Evolutionary conservation across 768 basidiomycete genomes (phyloP).

Genomic region (Candolleomyces eurysporus): DNA sequence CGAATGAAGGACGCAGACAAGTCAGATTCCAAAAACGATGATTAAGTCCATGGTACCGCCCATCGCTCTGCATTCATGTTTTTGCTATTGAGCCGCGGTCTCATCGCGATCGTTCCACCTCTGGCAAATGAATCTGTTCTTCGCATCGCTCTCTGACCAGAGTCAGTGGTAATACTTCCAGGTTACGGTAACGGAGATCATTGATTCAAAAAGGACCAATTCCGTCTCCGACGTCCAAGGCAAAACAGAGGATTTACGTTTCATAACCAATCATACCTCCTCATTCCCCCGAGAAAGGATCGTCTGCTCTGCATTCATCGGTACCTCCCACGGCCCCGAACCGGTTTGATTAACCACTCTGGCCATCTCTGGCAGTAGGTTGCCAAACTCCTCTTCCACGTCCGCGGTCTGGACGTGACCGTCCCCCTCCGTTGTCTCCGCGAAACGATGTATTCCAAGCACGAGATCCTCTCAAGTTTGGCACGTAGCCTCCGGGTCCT

Average conservation of each 20-base stretch:
- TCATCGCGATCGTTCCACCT: neutral
- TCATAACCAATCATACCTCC: neutral
- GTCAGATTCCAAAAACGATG: neutral
- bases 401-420: too few relatives aligned
- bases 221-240: neutral
- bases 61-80: neutral
- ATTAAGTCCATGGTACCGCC: neutral
- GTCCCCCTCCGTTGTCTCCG: neutral
- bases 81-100: neutral
- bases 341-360: slow-evolving; percentile 1
- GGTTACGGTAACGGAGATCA: neutral
- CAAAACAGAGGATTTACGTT: slow-evolving; percentile 2
- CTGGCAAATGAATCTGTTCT: neutral
- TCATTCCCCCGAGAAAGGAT: neutral
- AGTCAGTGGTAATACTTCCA: neutral
- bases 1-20: slow-evolving; percentile 44
- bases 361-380: neutral
- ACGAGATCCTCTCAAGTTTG: neutral
- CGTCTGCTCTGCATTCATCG: neutral
- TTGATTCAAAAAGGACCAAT: neutral
- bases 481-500: neutral
- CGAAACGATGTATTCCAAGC: neutral
- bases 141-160: neutral
- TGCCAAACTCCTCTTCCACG: neutral
- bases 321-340: neutral